Evolutionary conservation across 2,329 filamentous ascomycete genomes (phyloP), one percentile per base, ranked within the genome.

Genomic region (Colletotrichum graminicola): DNA sequence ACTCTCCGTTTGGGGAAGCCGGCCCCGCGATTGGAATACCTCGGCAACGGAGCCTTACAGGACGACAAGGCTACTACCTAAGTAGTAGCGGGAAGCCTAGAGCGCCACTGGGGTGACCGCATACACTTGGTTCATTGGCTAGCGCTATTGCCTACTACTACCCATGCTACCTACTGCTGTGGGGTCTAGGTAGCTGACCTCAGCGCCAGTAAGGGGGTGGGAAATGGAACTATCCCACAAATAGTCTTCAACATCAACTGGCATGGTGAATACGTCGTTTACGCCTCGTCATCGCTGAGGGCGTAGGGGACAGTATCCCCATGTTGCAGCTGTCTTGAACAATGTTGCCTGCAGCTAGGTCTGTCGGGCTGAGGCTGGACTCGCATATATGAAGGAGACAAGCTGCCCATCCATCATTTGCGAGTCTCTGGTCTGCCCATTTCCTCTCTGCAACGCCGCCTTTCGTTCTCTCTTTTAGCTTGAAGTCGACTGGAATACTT

Each of bases 131-230:
- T 67, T 67, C 64, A 54, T 59, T 45, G 59, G 62, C 64, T 62
- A 39, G 68, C 26, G 43, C 18, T 32, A 56, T 49, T 57, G 55
- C 41, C 3, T 21, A 8, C 4, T 43, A n/a, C 36, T 16, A 49
- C 59, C 68, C 64, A 71, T 67, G 65, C 62, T 59, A 47, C 39
- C 62, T 59, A 47, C 39, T 41, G 45, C 47, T 52, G 68, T 71
- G 68, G 68, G 62, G 43, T 66, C 54, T 55, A 34, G 10, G 43
- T 43, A 63, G 51, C 69, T 72, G 65, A 61, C 69, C 65, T 72
- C 69, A 63, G 65, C 69, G 59, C 57, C 68, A 68, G 57, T 45
- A 14, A 45, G 41, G 39, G n/a, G 45, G 45, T 5, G 21, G n/a
- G 45, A 12, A 47, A 47, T 47, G n/a, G 43, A 45, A 18, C 62